Evolutionary conservation across 1,284 basidiomycete genomes (phyloP), one percentile per base, ranked within the genome.

Genomic region (Athelia psychrophila): DNA sequence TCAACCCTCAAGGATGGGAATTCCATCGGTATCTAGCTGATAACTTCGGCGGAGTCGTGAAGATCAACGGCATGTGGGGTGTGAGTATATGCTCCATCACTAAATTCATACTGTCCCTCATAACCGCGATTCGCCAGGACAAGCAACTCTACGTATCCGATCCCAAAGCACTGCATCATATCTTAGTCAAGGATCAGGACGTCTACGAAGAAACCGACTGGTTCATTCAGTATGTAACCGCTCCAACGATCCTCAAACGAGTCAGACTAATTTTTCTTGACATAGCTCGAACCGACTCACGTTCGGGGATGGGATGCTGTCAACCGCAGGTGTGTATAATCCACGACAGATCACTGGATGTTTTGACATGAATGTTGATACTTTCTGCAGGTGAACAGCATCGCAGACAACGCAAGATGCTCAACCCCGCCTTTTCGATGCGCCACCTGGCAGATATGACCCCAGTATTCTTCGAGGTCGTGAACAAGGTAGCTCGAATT

Each of bases 401-500:
- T 54, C 64, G 64, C 38, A 70, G 67, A 47, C 76, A 79, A 53
- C 66, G 76, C 22, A 77, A 75, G 55, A 67, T 80, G 58, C 60
- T 81, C 23, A 77, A 74, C 51, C 77, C 76, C 1, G 73, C 73
- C 1, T 81, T 81, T 56, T 75, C 75, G 3, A 67, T 66, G 6
- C 64, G 67, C 5, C 73, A 78, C 47, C 68, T 80, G 61, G 71
- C 75, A 1, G 60, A 64, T n/a, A 68, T 79, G 60, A 64, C 74
- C 35, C 72, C 71, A 1, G 60, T 65, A 6, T 69, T 78, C 24
- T 64, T 67, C 35, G 63, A 65, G 1, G 68, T 78, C 27, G 60
- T 69, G 0, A 54, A 64, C 36, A 62, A 64, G 54, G 68, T 75
- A 25, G n/a, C n/a, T n/a, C n/a, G n/a, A n/a, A n/a, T n/a, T n/a